Conservation (phyloP, 2,329 filamentous ascomycete species). For the Sordariomycetes sp. region DNA sequence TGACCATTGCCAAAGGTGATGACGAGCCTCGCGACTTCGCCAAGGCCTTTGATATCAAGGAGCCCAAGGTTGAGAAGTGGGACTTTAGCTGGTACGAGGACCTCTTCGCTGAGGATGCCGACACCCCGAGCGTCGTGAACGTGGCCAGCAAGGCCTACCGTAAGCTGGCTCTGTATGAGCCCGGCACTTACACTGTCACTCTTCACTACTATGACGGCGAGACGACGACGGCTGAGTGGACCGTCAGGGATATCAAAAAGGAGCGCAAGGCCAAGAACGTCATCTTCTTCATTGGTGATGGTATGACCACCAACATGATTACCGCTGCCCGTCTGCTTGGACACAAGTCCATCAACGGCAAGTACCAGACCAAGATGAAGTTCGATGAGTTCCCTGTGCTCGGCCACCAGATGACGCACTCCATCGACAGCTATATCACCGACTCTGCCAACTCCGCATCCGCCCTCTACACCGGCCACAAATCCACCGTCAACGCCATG, state of each 20-base stretch:
- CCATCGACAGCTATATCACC: conserved; percentile 76
- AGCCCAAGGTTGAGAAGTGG: conserved; percentile 72
- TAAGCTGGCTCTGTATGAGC: conserved; percentile 65
- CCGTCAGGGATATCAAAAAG: conserved; percentile 60
- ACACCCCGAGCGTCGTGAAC: conserved; percentile 64
- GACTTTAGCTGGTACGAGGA: conserved; percentile 81
- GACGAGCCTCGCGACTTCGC: conserved; percentile 42
- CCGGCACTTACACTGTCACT: conserved; percentile 69
- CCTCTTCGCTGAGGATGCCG: conserved; percentile 65
- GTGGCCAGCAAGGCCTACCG: conserved; percentile 75
- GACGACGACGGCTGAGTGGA: conserved; percentile 67
- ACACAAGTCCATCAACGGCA: conserved; percentile 77
- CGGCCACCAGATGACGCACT: conserved; percentile 85
- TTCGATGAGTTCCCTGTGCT: conserved; percentile 80
- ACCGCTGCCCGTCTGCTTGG: conserved; percentile 72
- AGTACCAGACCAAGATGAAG: conserved; percentile 66
- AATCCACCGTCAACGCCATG: conserved; percentile 74
- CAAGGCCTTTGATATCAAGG: conserved; percentile 59
- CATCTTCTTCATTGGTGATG: conserved; percentile 73
- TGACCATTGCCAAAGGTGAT: conserved; percentile 60
- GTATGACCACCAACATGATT: conserved; percentile 70
- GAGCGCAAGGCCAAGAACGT: conserved; percentile 76
- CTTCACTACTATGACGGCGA: conserved; percentile 66
- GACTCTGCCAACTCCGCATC: conserved; percentile 81
- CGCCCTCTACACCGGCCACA: conserved; percentile 75